phyloP scores from a whole-genome alignment of 352 stramenopile species.

The Phytophthora uliginosa region DNA sequence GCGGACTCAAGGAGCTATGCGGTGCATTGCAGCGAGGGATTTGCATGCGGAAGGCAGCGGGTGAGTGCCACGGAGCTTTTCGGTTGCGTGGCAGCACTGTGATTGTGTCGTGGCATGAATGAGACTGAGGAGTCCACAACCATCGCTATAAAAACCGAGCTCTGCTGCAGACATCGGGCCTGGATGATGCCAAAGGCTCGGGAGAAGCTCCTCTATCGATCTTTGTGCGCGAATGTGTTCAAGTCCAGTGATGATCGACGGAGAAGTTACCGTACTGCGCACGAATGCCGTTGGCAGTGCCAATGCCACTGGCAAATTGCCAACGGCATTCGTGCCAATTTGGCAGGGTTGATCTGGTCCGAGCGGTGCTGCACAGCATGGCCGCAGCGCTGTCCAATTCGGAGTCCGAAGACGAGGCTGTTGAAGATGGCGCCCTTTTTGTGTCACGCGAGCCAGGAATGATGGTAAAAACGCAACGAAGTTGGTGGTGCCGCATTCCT shows the following conservation, averaged over 20 bases:
- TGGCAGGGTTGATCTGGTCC: neutral
- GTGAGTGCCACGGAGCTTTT: neutral
- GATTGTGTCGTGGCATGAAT: no score
- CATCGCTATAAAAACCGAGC: neutral
- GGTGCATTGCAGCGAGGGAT: neutral
- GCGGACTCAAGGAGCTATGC: neutral
- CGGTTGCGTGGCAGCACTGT: neutral
- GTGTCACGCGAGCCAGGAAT: constrained; percentile 16
- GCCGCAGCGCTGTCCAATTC: no score
- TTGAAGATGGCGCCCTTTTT: constrained; percentile 26
- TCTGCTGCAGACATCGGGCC: neutral
- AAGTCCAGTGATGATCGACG: neutral
- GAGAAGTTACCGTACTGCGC: neutral
- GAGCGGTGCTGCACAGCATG: constrained; percentile 8
- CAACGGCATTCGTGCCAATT: no score
- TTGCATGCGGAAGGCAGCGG: neutral
- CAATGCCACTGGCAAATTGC: neutral
- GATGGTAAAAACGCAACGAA: constrained; percentile 25
- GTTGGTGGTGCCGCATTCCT: constrained; percentile 14
- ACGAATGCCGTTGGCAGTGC: neutral
- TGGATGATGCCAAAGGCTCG: neutral
- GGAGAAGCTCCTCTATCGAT: neutral
- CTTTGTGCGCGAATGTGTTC: neutral
- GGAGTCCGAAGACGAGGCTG: constrained; percentile 1
- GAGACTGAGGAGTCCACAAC: neutral